Conservation (phyloP, 352 stramenopile species). For the Thraustochytrium sp. region DNA sequence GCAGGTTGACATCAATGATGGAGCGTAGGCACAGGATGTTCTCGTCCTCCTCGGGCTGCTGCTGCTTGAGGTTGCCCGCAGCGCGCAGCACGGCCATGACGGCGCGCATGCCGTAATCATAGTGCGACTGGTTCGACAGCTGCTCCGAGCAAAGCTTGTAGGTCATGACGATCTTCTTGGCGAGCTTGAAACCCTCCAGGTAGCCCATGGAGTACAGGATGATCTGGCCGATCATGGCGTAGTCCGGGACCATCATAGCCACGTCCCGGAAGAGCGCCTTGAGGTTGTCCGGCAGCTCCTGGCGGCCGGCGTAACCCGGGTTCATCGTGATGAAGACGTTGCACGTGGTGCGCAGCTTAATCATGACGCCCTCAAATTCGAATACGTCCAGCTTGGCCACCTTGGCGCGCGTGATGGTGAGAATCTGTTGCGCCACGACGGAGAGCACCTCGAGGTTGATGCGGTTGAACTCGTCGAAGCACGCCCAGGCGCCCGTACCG, state of each 20-base stretch:
- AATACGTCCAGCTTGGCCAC: constrained; percentile 78
- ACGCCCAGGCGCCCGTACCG: constrained; percentile 82
- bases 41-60: constrained; percentile 59
- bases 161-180: constrained; percentile 83
- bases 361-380: constrained; percentile 83
- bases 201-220: constrained; percentile 87
- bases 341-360: constrained; percentile 80
- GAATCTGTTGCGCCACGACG: constrained; percentile 87
- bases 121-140: constrained; percentile 85
- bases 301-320: constrained; percentile 75
- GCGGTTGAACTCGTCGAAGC: constrained; percentile 90
- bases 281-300: constrained; percentile 85
- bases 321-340: constrained; percentile 93
- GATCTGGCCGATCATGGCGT: constrained; percentile 86
- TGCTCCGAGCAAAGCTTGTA: constrained; percentile 84
- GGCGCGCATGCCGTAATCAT: constrained; percentile 90
- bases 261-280: constrained; percentile 86
- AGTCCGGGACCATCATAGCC: constrained; percentile 92
- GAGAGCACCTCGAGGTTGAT: constrained; percentile 90
- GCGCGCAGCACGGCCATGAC: constrained; percentile 89
- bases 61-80: constrained; percentile 77
- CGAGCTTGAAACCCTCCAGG: constrained; percentile 72
- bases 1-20: constrained; percentile 85
- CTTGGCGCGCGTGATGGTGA: constrained; percentile 83
- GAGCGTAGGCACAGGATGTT: constrained; percentile 82